Base-by-base conservation (phyloP, 75 land plant species). In the Ceratopteris richardii region DNA sequence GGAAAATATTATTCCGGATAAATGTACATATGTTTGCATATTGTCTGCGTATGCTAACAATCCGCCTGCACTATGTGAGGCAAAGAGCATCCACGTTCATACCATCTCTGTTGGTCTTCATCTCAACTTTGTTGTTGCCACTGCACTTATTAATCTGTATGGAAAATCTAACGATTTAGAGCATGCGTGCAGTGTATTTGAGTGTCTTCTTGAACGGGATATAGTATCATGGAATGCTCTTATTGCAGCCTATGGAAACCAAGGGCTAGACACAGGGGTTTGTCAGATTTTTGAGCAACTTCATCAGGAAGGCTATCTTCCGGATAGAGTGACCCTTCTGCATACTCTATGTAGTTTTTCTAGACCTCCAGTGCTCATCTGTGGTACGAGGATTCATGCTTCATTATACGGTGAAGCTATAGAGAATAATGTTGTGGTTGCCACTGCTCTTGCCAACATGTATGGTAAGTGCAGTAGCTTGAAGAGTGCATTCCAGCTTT, bases 211-310 rank as follows among this genome's bases (percentile, higher is more conserved):
- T 1, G 54, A 67, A 30, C 77, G 70, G 44, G 83, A 80, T 63
- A 72, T 74, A 37, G 81, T 84, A 29, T 68, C 76, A 24, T 80
- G 87, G 87, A 80, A 74, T 64, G 77, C 87, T 0, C 50, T 84
- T 60, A 71, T 84, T 16, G 74, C 83, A 2, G 71, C 75, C 44
- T 80, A 68, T 71, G 79, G 66, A 14, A 12, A 78, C 23, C 58
- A 83, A 66, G 86, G 78, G 20, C 48, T 51, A 55, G 78, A 61
- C 16, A 41, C 0, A 44, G 39, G 76, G 25, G 79, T 77, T 7
- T 54, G 75, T 42, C 37, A 64, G 29, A 33, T 73, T 30, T 79
- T 76, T 29, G 55, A 64, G 20, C 76, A 76, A 50, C 79, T 83
- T 82, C 58, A 75, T 0, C 11, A 23, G 1, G 31, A 28, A 18